Conservation (phyloP, 2,329 filamentous ascomycete species). For the Colletotrichum sp. region DNA sequence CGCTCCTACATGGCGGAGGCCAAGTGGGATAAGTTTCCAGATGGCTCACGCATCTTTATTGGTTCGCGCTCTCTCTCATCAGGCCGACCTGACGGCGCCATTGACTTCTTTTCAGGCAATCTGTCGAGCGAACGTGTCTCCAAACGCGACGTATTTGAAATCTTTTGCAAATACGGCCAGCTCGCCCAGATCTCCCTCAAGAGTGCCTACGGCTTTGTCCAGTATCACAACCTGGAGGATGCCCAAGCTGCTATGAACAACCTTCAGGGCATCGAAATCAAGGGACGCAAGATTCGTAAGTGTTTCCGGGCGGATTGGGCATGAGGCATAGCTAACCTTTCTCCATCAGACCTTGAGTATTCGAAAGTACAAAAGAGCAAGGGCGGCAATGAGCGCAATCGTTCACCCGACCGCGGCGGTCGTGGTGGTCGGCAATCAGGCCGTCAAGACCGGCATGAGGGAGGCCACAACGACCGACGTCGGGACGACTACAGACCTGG, state of each 20-base stretch:
- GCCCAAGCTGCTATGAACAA: slow-evolving; percentile 76
- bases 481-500: slow-evolving; percentile 71
- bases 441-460: slow-evolving; percentile 54
- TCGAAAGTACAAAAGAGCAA: slow-evolving; percentile 87
- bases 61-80: slow-evolving; percentile 56
- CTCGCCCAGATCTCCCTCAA: slow-evolving; percentile 96
- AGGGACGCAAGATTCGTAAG: slow-evolving; percentile 94
- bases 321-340: background rate
- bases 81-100: slow-evolving; percentile 24
- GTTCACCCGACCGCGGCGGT: slow-evolving; percentile 64
- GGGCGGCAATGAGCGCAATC: slow-evolving; percentile 57
- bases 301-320: slow-evolving; percentile 22
- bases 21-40: slow-evolving; percentile 81
- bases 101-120: slow-evolving; percentile 66
- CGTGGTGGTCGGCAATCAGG: slow-evolving; percentile 44
- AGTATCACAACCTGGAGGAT: slow-evolving; percentile 80
- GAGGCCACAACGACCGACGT: slow-evolving; percentile 39
- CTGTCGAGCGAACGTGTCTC: slow-evolving; percentile 91
- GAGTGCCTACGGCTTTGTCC: slow-evolving; percentile 95
- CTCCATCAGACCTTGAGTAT: slow-evolving; percentile 81
- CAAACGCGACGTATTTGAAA: slow-evolving; percentile 90
- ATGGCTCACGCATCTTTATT: slow-evolving; percentile 80
- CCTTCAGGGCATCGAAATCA: slow-evolving; percentile 81
- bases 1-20: slow-evolving; percentile 77
- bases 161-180: slow-evolving; percentile 84